phyloP scores from a whole-genome alignment of 2,329 filamentous ascomycete species.

The Alternaria panax region DNA sequence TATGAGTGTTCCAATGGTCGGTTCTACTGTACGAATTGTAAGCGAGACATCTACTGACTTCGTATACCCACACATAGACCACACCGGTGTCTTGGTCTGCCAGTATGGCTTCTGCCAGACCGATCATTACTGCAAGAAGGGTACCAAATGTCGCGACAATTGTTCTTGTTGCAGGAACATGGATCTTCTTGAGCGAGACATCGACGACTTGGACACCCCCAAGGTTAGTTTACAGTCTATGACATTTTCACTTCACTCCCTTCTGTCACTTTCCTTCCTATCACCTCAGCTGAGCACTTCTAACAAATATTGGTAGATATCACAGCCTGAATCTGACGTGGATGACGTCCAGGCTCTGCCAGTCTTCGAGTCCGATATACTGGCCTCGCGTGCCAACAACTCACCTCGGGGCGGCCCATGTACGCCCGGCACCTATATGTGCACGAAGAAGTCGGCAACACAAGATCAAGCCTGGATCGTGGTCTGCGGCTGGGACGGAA shows the following conservation, averaged over 20 bases:
- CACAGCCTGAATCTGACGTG: background rate
- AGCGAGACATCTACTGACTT: background rate
- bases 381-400: background rate
- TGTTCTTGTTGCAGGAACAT: constrained; percentile 21
- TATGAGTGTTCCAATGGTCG: constrained; percentile 10
- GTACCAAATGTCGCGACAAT: constrained; percentile 13
- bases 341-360: background rate
- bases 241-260: background rate
- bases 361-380: background rate
- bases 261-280: background rate
- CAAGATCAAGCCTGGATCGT: background rate
- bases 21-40: background rate
- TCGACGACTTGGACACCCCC: background rate
- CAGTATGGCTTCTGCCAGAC: constrained; percentile 21
- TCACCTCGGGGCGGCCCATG: background rate
- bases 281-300: background rate
- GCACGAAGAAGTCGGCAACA: background rate
- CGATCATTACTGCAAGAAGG: constrained; percentile 19
- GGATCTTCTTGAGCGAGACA: background rate
- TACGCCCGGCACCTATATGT: background rate
- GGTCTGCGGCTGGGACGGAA: background rate
- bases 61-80: background rate
- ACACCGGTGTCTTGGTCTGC: constrained; percentile 16
- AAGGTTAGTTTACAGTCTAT: background rate
- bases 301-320: background rate